Percentiles rank a stretch among this genome's conserved stretches.
phyloP scores from a whole-genome alignment of 2,329 filamentous ascomycete genomes.

The Alternaria brassicicola region DNA sequence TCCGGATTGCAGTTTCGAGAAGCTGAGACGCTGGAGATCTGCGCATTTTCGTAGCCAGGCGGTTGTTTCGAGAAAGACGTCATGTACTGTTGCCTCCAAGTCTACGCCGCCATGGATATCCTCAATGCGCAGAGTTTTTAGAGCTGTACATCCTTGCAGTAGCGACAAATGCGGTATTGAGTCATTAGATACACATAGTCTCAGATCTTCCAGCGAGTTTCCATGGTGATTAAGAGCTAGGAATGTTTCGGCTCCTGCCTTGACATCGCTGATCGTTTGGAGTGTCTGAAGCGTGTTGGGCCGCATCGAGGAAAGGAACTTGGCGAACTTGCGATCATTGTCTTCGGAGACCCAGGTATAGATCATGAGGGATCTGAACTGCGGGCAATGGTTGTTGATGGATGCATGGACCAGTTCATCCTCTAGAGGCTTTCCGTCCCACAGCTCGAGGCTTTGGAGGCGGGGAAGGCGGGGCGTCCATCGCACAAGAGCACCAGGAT shows the following conservation, averaged over 20 bases:
- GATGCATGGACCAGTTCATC: conserved; percentile 59
- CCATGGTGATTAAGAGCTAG: conserved; percentile 60
- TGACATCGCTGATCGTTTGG: conserved; percentile 62
- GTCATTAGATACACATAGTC: conserved; percentile 57
- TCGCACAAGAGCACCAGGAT: conserved; percentile 58
- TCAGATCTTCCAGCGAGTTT: conserved; percentile 61
- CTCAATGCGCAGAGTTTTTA: conserved; percentile 58
- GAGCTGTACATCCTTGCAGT: conserved; percentile 56
- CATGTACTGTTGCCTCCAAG: conserved; percentile 59
- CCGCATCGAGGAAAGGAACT: conserved; percentile 63
- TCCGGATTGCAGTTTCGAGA: conserved; percentile 60
- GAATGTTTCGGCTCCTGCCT: conserved; percentile 62
- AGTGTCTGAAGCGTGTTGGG: conserved; percentile 65
- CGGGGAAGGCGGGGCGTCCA: conserved; percentile 67
- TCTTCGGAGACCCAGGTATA: conserved; percentile 58
- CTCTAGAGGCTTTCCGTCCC: conserved; percentile 65
- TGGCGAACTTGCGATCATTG: conserved; percentile 64
- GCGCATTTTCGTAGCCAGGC: conserved; percentile 63
- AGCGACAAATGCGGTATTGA: conserved; percentile 57
- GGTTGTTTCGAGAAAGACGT: conserved; percentile 58
- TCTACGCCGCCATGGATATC: conserved; percentile 53
- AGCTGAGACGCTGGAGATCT: conserved; percentile 56
- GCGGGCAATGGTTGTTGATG: conserved; percentile 64
- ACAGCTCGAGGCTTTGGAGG: conserved; percentile 65
- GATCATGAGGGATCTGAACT: conserved; percentile 66